phyloP scores from a whole-genome alignment of 306 rosid genomes.

The Cyamopsis tetragonoloba region DNA sequence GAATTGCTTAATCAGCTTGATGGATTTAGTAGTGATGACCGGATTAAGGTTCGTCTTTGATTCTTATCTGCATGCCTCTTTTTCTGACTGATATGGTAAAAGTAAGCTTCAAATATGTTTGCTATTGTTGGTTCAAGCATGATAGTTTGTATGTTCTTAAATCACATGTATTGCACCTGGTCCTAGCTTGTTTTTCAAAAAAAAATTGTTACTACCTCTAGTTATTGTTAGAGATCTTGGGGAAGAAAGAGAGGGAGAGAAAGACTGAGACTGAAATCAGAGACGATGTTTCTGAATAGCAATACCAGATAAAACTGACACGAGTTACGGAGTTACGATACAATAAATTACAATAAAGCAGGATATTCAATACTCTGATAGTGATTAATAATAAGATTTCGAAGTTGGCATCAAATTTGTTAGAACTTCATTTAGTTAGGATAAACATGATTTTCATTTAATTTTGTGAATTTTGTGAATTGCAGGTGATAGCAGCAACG shows the following conservation, averaged over 20 bases:
- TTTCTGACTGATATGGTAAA: neutral
- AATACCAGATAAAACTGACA: too few species aligned
- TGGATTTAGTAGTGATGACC: slow-evolving; percentile 91
- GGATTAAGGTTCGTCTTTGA: slow-evolving; percentile 68
- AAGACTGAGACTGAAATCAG: too few species aligned
- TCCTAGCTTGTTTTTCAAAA: too few species aligned
- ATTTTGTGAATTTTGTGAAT: neutral
- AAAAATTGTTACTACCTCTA: too few species aligned
- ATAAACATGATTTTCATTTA: neutral
- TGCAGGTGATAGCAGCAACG: slow-evolving; percentile 96
- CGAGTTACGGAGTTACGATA: too few species aligned
- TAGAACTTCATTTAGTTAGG: neutral
- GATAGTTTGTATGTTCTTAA: neutral
- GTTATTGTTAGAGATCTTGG: too few species aligned
- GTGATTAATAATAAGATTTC: neutral
- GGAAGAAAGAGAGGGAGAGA: too few species aligned
- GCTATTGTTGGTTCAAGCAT: neutral
- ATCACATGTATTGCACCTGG: neutral
- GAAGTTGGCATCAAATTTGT: neutral
- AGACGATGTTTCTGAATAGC: too few species aligned
- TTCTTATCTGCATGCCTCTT: neutral
- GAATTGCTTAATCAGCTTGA: slow-evolving; percentile 95
- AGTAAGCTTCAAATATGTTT: neutral
- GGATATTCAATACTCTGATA: too few species aligned
- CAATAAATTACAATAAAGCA: too few species aligned